Evolutionary conservation across 257 asterid species (phyloP).

Genomic region (Solanum pinnatisectum): DNA sequence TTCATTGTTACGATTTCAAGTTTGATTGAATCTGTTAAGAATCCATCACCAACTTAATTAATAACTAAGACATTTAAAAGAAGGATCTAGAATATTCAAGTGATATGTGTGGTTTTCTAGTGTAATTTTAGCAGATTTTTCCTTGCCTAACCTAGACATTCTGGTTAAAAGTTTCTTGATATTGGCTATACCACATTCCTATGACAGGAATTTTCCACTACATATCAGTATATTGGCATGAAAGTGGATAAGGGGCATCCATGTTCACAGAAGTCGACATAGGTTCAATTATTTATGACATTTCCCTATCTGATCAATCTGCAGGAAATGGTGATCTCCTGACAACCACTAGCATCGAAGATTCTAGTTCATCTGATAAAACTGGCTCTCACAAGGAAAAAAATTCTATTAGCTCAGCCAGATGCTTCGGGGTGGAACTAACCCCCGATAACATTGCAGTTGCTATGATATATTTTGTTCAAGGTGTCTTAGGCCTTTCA

Average conservation of each 20-base stretch:
- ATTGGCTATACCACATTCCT: background rate
- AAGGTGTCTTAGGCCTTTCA: slow-evolving; percentile 90
- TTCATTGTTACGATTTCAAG: background rate
- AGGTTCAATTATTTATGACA: background rate
- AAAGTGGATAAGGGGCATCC: background rate
- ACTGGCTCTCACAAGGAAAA: slow-evolving; percentile 29
- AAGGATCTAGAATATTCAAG: too few relatives aligned
- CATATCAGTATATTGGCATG: background rate
- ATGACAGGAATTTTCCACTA: background rate
- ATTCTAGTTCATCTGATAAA: slow-evolving; percentile 34
- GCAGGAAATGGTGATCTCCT: slow-evolving; percentile 46
- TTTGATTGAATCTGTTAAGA: background rate
- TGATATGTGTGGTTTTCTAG: too few relatives aligned
- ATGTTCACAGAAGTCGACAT: background rate
- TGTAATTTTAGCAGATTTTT: background rate
- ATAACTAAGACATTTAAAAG: too few relatives aligned
- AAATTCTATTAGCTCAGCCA: slow-evolving; percentile 35
- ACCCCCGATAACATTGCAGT: slow-evolving; percentile 87
- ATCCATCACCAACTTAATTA: too few relatives aligned
- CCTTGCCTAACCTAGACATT: background rate
- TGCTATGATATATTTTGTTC: slow-evolving; percentile 98
- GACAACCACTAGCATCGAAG: slow-evolving; percentile 35
- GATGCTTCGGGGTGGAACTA: slow-evolving; percentile 76
- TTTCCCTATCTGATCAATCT: slow-evolving; percentile 11
- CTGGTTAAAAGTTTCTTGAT: background rate